phyloP scores from a whole-genome alignment of 768 basidiomycete species.

The Mycena olivaceomarginata region DNA sequence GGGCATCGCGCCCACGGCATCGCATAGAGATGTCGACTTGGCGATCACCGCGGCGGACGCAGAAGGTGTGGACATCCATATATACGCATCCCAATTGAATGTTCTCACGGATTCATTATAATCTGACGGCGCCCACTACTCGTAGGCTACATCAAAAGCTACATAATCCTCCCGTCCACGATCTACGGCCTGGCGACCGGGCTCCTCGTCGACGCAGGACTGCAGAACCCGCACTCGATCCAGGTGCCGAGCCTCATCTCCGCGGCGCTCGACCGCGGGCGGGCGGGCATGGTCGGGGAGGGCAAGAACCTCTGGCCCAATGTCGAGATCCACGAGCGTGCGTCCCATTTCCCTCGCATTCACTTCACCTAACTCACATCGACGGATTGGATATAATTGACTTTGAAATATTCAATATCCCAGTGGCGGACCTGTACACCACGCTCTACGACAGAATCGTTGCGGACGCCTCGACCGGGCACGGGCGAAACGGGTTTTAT shows the following conservation, averaged over 20 bases:
- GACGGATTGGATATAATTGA: not conserved
- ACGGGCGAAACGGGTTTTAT: constrained; percentile 73
- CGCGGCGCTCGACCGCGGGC: constrained; percentile 65
- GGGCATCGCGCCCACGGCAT: constrained; percentile 62
- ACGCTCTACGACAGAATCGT: constrained; percentile 62
- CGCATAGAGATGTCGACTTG: constrained; percentile 72
- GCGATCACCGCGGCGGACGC: constrained; percentile 67
- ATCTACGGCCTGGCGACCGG: constrained; percentile 76
- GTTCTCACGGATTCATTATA: too few relatives aligned
- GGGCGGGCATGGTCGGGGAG: constrained; percentile 73
- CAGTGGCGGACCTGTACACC: constrained; percentile 68
- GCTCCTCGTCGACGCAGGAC: constrained; percentile 67
- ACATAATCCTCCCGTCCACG: constrained; percentile 72
- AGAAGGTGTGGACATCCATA: constrained; percentile 57
- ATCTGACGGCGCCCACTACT: not conserved
- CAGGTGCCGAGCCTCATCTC: constrained; percentile 71
- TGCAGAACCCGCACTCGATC: constrained; percentile 71
- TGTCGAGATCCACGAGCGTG: constrained; percentile 73
- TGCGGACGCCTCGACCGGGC: constrained; percentile 54
- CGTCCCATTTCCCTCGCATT: constrained; percentile 20
- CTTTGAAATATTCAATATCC: too few relatives aligned
- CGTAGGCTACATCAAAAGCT: constrained; percentile 69
- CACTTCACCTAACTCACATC: too few relatives aligned
- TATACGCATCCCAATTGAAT: not conserved
- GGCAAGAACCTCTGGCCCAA: constrained; percentile 78